These are phyloP conservation scores for Aspergillus intermedius DNA, from an alignment of 2,329 filamentous ascomycete genomes.

Conservation along the genomic window DNA sequence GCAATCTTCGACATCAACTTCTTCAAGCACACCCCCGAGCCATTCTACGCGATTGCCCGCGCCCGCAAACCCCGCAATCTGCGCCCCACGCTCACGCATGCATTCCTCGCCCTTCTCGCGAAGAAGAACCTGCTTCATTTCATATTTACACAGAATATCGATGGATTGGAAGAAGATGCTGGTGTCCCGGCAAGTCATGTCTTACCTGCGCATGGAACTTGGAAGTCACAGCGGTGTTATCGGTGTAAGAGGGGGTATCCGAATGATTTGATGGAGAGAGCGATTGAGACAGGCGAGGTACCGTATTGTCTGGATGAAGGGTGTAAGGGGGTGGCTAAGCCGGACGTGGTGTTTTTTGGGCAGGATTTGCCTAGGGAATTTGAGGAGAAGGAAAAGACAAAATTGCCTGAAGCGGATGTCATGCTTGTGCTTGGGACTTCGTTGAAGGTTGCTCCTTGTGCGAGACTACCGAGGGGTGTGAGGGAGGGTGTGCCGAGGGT, in stretches of 20 bases:
- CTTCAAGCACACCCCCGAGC: constrained; percentile 69
- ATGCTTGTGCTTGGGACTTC: constrained; percentile 75
- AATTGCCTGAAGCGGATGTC: constrained; percentile 57
- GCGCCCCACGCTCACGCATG: constrained; percentile 73
- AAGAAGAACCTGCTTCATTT: constrained; percentile 67
- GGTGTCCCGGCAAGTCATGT: constrained; percentile 69
- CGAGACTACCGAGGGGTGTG: constrained; percentile 60
- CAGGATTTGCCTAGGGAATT: constrained; percentile 59
- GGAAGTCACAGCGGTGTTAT: constrained; percentile 75
- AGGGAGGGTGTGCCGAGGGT: constrained; percentile 58
- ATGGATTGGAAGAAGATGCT: constrained; percentile 75
- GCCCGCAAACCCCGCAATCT: constrained; percentile 83
- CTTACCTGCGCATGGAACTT: constrained; percentile 81
- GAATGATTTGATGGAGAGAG: constrained; percentile 59
- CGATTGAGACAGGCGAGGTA: constrained; percentile 59
- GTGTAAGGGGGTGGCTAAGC: constrained; percentile 72
- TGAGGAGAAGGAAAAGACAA: constrained; percentile 47
- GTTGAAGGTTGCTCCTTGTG: constrained; percentile 73
- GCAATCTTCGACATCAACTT: constrained; percentile 81
- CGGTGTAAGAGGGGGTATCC: constrained; percentile 66
- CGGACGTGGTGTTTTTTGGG: constrained; percentile 82
- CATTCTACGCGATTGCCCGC: constrained; percentile 78
- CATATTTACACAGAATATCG: constrained; percentile 88
- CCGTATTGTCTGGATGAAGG: constrained; percentile 54
- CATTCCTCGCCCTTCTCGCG: constrained; percentile 69